Evolutionary conservation across 768 basidiomycete species (phyloP).

Genomic region (Scleroderma citrinum): DNA sequence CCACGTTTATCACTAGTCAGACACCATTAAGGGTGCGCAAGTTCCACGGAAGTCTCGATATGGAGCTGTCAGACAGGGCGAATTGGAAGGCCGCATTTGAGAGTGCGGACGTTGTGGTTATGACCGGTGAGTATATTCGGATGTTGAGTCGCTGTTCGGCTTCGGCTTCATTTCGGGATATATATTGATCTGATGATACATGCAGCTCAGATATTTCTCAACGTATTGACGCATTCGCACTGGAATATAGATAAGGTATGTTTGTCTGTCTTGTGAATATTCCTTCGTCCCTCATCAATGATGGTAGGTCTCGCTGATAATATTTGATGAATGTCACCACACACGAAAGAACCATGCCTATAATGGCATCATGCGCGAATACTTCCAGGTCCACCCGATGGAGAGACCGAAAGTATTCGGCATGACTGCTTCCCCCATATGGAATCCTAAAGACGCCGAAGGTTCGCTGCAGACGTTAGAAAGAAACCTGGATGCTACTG

Average conservation of each 20-base stretch:
- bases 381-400: slow-evolving; percentile 37
- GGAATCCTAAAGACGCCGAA: slow-evolving; percentile 66
- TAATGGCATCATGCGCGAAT: slow-evolving; percentile 53
- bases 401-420: slow-evolving; percentile 83
- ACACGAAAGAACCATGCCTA: slow-evolving; percentile 52
- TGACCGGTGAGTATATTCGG: slow-evolving; percentile 56
- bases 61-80: slow-evolving; percentile 60
- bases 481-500: slow-evolving; percentile 64
- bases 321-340: slow-evolving; percentile 58
- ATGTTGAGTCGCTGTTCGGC: background rate
- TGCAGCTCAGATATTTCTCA: slow-evolving; percentile 76
- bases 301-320: slow-evolving; percentile 46
- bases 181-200: slow-evolving; percentile 1
- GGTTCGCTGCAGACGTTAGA: slow-evolving; percentile 62
- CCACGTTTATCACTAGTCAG: slow-evolving; percentile 55
- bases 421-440: slow-evolving; percentile 88
- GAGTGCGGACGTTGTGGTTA: slow-evolving; percentile 69
- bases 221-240: slow-evolving; percentile 74
- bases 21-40: slow-evolving; percentile 63
- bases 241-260: slow-evolving; percentile 63
- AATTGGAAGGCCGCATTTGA: slow-evolving; percentile 63
- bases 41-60: slow-evolving; percentile 65
- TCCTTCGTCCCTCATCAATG: background rate
- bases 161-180: background rate
- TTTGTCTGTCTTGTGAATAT: background rate